Base-by-base conservation (phyloP, 2,329 filamentous ascomycete genomes). In the Trichoderma aggressivum region DNA sequence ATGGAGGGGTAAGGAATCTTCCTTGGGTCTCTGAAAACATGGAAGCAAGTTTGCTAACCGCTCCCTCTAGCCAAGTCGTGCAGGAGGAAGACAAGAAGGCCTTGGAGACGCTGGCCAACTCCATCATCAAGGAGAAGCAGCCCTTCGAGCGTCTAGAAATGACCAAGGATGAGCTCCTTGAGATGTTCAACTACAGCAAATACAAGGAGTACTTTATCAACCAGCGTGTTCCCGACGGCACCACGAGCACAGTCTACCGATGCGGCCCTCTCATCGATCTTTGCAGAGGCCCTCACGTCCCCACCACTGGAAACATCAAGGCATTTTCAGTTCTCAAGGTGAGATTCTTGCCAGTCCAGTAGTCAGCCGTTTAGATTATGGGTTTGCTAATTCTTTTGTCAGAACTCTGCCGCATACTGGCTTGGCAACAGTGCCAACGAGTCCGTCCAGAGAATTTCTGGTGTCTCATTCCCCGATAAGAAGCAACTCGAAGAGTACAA, bases 201-300 rank as follows among this genome's bases (percentile, higher is more conserved):
- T 98, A 97, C 86, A 98, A 99, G 88, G 90, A 97, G 80, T 93
- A 98, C 81, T 97, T 98, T 82, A 98, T 99, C 84, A 91, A 81
- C 76, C 81, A 82, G 75, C 79, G 81, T 59, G 81, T 98, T 73
- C 86, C 91, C 50, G 94, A 97, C 76, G 94, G 94, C 76, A 94
- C 94, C 70, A 93, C 88, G 79, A 97, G 94, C 80, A 98, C 96
- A 11, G 95, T 98, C 53, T 99, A 98, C 82, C 90, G 94, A 74
- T 97, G 94, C 78, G 96, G 96, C 71, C 94, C 94, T 16, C 86
- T 98, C 70, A 97, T 98, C 78, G 96, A 99, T 87, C 85, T 98
- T 74, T 98, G 96, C 86, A 89, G 94, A 80, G 96, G 96, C 47
- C 96, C 96, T 74, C 96, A 98, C 81, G 94, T 98, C 65, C 93